Evolutionary conservation across 805 yeast species (phyloP).

Genomic region (Suhomyces sp.): DNA sequence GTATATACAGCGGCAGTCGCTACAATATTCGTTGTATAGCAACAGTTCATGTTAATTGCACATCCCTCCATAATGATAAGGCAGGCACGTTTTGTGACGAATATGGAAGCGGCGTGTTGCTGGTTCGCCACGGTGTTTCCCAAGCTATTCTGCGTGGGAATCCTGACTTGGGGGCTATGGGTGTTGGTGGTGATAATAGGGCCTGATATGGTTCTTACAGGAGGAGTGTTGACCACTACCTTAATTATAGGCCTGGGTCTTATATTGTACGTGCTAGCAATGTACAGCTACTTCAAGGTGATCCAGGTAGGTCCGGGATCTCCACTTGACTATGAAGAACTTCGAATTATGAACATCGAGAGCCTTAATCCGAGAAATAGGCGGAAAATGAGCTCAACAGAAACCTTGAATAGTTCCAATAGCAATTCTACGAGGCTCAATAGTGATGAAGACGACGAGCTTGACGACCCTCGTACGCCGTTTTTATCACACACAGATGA

Average conservation of each 20-base stretch:
- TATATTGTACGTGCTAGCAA: slow-evolving; percentile 30
- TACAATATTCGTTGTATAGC: background rate
- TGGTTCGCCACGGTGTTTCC: slow-evolving; percentile 40
- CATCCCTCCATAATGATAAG: slow-evolving; percentile 20
- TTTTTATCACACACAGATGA: slow-evolving; percentile 8
- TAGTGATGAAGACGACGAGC: background rate
- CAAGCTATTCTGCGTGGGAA: slow-evolving; percentile 39
- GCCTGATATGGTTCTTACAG: slow-evolving; percentile 20
- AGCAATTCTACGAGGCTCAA: background rate
- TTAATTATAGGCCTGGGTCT: slow-evolving; percentile 15
- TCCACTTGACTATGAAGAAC: slow-evolving; percentile 53
- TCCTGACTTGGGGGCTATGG: slow-evolving; percentile 49
- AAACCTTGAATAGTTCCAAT: background rate
- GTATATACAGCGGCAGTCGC: background rate
- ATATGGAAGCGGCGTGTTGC: slow-evolving; percentile 2
- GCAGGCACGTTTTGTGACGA: slow-evolving; percentile 1
- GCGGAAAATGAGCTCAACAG: background rate
- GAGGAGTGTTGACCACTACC: slow-evolving; percentile 7
- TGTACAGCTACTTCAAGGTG: slow-evolving; percentile 53
- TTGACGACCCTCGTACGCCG: slow-evolving; percentile 3
- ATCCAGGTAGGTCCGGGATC: slow-evolving; percentile 61
- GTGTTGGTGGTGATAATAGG: slow-evolving; percentile 24
- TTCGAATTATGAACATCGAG: slow-evolving; percentile 23
- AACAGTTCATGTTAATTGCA: slow-evolving; percentile 17
- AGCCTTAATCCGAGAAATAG: background rate